These are phyloP conservation scores for Prunus padus DNA, from an alignment of 306 rosid species.

Conservation along the genomic window DNA sequence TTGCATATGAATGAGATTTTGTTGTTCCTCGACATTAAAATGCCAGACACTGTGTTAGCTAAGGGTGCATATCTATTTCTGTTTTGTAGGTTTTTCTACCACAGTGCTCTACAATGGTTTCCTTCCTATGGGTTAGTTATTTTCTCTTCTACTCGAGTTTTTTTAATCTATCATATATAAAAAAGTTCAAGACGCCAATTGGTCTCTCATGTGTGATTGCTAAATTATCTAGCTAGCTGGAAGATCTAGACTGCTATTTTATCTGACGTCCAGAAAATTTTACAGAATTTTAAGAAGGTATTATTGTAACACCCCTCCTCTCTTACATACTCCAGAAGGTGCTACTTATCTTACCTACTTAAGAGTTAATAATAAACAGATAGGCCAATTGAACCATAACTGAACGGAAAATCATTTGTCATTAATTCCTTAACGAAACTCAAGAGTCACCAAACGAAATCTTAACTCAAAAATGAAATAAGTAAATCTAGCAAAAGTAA, in stretches of 20 bases:
- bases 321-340: no score
- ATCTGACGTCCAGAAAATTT: not conserved
- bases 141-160: slow-evolving; percentile 11
- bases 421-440: no score
- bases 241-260: not conserved
- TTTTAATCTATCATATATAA: not conserved
- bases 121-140: slow-evolving; percentile 77
- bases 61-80: slow-evolving; percentile 12
- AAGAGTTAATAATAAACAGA: no score
- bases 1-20: not conserved
- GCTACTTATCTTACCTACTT: no score
- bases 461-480: no score
- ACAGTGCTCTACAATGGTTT: slow-evolving; percentile 90
- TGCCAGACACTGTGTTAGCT: not conserved
- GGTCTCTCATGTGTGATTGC: not conserved
- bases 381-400: no score
- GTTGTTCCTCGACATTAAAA: not conserved
- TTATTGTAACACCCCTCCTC: no score
- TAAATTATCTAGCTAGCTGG: not conserved
- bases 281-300: not conserved
- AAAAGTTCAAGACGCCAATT: not conserved
- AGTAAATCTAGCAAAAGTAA: no score
- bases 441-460: no score
- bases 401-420: no score
- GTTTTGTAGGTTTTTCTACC: slow-evolving; percentile 79